A percentile compares a stretch with the other conserved stretches of the same genome.
Conservation (phyloP, 1,139 yeast species). For the Pneumocystis wakefieldiae region DNA sequence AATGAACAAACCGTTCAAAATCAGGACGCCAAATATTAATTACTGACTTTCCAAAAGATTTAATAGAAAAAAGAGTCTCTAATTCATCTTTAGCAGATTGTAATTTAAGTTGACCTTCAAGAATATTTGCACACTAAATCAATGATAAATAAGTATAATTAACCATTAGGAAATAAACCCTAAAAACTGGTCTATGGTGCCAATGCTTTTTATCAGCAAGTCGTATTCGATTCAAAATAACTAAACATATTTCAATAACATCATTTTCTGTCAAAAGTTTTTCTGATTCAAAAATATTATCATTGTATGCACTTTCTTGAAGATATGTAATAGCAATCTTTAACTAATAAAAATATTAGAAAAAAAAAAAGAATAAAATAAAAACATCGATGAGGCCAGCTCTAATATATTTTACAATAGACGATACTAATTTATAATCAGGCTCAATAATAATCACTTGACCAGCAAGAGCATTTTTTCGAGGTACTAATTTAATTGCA, state of each 20-base stretch:
- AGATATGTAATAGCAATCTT: neutral
- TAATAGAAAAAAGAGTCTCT: conserved; percentile 46
- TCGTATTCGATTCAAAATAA: conserved; percentile 28
- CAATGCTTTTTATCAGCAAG: conserved; percentile 66
- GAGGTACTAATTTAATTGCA: conserved; percentile 27
- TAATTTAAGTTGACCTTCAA: neutral
- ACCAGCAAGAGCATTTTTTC: conserved; percentile 25
- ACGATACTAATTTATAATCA: conserved; percentile 41
- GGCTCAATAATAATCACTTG: conserved; percentile 31
- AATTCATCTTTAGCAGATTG: conserved; percentile 46
- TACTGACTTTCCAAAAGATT: conserved; percentile 54
- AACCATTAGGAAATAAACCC: conserved; percentile 49
- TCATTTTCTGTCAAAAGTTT: conserved; percentile 16
- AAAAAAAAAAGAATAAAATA: conserved; percentile 23
- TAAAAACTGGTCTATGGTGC: conserved; percentile 76
- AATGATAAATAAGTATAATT: conserved; percentile 37
- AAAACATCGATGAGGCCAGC: conserved; percentile 18
- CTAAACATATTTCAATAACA: conserved; percentile 24
- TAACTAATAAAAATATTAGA: conserved; percentile 17
- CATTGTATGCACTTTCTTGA: conserved; percentile 1
- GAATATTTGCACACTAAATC: conserved; percentile 15
- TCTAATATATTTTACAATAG: conserved; percentile 41
- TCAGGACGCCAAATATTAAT: conserved; percentile 91
- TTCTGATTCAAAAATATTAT: neutral
- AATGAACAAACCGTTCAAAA: conserved; percentile 36